Evolutionary conservation across 176 grass and related monocot species (phyloP), one percentile per base, ranked within the genome.

Genomic region (Eremochloa ophiuroides): DNA sequence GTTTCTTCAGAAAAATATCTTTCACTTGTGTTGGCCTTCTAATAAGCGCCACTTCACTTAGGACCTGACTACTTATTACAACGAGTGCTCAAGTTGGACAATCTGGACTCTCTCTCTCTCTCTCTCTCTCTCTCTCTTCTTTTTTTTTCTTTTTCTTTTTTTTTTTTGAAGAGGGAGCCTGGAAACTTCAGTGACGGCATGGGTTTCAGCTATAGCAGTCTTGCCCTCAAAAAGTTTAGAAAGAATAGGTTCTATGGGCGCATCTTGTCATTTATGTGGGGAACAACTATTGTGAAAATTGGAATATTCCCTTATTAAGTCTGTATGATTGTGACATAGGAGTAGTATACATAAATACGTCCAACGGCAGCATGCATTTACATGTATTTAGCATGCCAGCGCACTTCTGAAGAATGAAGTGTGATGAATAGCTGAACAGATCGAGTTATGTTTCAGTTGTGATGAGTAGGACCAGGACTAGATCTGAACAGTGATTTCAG

Each of bases 321-420:
- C 15, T 61, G 22, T 39, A 69, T 22, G 2, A 35, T 63, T 85
- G 28, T 44, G 82, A 68, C 41, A 29, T 56, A 42, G 17, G 0
- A 30, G 8, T 74, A 10, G 60, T n/a, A 39, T 53, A 17, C 8
- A 73, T 35, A 13, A 25, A 18, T 51, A 55, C 5, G n/a, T 77
- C 35, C 7, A 62, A 43, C 25, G 26, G 8, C 26, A 30, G 26
- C 27, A 20, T 22, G 28, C 26, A 72, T 73, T 44, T 48, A 73
- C 42, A 40, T 62, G 25, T n/a, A 28, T 66, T 74, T 76, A 84
- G 60, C 29, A 66, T 66, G 81, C 33, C 16, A 75, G 71, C 65
- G 81, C 64, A 28, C 33, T 75, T 67, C 46, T 68, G 72, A 82
- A 71, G 11, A 70, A 71, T 72, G 27, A 62, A 68, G 43, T 69